Evolutionary conservation across 352 stramenopile species (phyloP).

Genomic region (Chrysophaeum taylorii): DNA sequence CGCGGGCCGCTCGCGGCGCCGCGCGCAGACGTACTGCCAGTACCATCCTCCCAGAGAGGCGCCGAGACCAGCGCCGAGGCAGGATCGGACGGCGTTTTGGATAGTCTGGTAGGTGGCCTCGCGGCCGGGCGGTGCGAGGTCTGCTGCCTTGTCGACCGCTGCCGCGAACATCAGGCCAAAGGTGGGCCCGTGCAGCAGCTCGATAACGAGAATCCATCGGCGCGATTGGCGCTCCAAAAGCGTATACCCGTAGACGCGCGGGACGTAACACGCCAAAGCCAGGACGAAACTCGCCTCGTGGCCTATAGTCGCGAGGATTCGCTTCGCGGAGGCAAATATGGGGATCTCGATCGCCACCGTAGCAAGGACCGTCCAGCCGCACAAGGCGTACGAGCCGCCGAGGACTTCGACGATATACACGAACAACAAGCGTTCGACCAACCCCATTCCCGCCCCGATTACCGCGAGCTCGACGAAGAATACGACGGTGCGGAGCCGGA

Average conservation of each 20-base stretch:
- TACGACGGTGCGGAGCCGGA: neutral
- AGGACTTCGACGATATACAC: neutral
- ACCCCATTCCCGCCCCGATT: neutral
- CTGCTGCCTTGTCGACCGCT: neutral
- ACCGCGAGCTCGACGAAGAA: neutral
- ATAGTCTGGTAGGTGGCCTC: neutral
- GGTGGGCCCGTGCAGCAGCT: neutral
- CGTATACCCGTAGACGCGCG: neutral
- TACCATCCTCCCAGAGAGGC: neutral
- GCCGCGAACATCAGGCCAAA: neutral
- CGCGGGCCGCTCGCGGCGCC: slow-evolving; percentile 20
- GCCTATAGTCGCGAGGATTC: neutral
- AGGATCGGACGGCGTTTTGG: neutral
- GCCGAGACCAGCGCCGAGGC: neutral
- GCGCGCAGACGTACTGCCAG: neutral
- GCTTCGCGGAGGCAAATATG: neutral
- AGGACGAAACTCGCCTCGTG: neutral
- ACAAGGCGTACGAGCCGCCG: neutral
- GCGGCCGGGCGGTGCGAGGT: neutral
- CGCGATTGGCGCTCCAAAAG: neutral
- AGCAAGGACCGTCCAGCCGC: neutral
- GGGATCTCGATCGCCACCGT: neutral
- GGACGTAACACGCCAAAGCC: neutral
- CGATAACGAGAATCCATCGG: neutral
- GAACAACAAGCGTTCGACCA: neutral